phyloP scores from a whole-genome alignment of 768 basidiomycete genomes.

The Tylopilus vinaceipallidus region DNA sequence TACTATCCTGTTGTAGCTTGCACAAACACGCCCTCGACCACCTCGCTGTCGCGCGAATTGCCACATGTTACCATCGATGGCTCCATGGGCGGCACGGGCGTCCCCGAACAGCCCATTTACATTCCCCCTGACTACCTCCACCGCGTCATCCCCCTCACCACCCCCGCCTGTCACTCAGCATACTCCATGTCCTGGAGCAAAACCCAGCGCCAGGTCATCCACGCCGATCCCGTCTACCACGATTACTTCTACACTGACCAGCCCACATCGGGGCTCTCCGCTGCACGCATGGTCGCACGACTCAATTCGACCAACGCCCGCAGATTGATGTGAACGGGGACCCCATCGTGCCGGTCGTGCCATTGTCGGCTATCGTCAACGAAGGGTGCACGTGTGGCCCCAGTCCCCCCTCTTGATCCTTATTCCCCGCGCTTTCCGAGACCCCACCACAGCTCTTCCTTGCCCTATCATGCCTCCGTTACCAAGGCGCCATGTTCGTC shows the following conservation, averaged over 20 bases:
- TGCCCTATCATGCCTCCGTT: no score
- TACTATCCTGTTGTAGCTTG: no score
- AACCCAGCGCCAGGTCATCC: no score
- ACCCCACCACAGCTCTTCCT: constrained; percentile 51
- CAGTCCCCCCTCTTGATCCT: constrained; percentile 31
- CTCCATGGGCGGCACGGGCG: constrained; percentile 98
- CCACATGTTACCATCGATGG: no score
- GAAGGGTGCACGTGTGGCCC: constrained; percentile 66
- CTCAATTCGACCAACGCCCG: constrained; percentile 86
- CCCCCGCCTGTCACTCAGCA: no score
- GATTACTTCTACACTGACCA: constrained; percentile 91
- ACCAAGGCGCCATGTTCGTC: no score
- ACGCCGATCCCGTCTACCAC: constrained; percentile 70
- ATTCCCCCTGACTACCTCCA: no score
- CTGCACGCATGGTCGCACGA: constrained; percentile 90
- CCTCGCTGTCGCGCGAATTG: constrained; percentile 63
- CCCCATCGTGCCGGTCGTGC: no score
- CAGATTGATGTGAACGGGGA: constrained; percentile 35
- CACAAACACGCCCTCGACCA: no score
- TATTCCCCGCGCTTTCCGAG: constrained; percentile 5
- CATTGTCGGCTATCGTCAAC: constrained; percentile 68
- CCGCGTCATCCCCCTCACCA: no score
- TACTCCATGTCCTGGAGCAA: no score
- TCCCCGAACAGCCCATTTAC: constrained; percentile 96
- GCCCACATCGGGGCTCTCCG: constrained; percentile 89